Evolutionary conservation across 345 rosid genomes (phyloP).

Genomic region (Sisymbrium altissimum): DNA sequence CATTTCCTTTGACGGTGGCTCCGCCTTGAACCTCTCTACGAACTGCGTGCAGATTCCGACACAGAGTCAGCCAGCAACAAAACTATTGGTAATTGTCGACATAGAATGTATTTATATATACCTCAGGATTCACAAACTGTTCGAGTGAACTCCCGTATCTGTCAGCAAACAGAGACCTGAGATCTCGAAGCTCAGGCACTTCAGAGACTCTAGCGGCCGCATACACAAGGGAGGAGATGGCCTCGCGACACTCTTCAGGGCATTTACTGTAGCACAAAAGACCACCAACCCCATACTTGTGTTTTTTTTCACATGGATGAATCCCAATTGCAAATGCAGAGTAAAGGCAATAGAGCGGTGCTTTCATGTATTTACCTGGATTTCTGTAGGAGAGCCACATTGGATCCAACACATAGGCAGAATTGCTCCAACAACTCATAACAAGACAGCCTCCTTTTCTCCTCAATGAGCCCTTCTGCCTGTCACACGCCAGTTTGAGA

Average conservation of each 20-base stretch:
- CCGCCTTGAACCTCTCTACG: conserved; percentile 45
- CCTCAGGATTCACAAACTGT: conserved; percentile 56
- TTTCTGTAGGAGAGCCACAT: conserved; percentile 58
- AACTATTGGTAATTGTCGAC: not conserved
- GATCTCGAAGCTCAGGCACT: conserved; percentile 74
- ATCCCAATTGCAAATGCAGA: not conserved
- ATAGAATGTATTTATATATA: not conserved
- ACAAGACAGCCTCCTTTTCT: conserved; percentile 54
- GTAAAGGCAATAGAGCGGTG: not conserved
- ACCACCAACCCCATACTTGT: not conserved
- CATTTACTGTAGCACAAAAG: not conserved
- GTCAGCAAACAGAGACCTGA: conserved; percentile 53
- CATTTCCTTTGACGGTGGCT: conserved; percentile 50
- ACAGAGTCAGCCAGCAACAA: not conserved
- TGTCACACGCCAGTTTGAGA: conserved; percentile 24
- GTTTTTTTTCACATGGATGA: not conserved
- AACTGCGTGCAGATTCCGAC: conserved; percentile 38
- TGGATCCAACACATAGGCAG: conserved; percentile 40
- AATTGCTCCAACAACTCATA: conserved; percentile 59
- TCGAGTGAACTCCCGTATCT: conserved; percentile 62
- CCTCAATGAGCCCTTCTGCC: conserved; percentile 75
- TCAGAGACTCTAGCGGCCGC: conserved; percentile 93
- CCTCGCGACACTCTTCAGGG: conserved; percentile 79
- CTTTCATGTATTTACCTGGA: conserved; percentile 38
- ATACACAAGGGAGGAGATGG: conserved; percentile 60